Evolutionary conservation across 331 rosid genomes (phyloP).

Genomic region (Acacia pycnantha): DNA sequence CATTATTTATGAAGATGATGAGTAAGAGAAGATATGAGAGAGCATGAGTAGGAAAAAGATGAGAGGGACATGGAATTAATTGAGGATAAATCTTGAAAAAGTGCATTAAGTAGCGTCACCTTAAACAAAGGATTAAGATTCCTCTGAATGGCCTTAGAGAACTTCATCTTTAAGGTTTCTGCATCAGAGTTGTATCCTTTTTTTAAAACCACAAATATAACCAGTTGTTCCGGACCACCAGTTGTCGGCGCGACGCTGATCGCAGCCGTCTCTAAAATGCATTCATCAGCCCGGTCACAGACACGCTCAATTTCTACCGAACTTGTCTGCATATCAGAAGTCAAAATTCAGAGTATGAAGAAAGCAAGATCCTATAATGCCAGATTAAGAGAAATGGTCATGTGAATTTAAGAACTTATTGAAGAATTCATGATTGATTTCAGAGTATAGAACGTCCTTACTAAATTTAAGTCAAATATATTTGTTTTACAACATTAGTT

Average conservation of each 20-base stretch:
- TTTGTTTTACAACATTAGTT: too few species aligned
- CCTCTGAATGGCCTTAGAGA: constrained; percentile 72
- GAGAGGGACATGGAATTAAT: too few species aligned
- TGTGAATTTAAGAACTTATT: neutral
- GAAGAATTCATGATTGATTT: neutral
- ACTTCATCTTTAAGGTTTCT: constrained; percentile 47
- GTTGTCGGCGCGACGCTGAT: constrained; percentile 50
- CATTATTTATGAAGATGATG: too few species aligned
- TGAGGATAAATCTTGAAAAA: too few species aligned
- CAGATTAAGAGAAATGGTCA: constrained; percentile 2
- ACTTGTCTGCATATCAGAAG: constrained; percentile 65
- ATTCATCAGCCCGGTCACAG: constrained; percentile 65
- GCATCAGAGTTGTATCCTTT: constrained; percentile 47
- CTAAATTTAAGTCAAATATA: neutral
- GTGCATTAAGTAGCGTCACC: constrained; percentile 34
- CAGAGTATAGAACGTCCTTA: neutral
- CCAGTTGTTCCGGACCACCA: constrained; percentile 80
- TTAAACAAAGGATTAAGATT: constrained; percentile 86
- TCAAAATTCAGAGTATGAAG: neutral
- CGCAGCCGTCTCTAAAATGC: constrained; percentile 75
- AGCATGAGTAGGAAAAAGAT: too few species aligned
- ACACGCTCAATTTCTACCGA: constrained; percentile 80
- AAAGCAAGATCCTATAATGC: constrained; percentile 12
- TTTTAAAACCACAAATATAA: constrained; percentile 64
- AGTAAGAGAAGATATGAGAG: too few species aligned